These are phyloP conservation scores for Begonia masoniana DNA, from an alignment of 306 rosid species.

Conservation along the genomic window DNA sequence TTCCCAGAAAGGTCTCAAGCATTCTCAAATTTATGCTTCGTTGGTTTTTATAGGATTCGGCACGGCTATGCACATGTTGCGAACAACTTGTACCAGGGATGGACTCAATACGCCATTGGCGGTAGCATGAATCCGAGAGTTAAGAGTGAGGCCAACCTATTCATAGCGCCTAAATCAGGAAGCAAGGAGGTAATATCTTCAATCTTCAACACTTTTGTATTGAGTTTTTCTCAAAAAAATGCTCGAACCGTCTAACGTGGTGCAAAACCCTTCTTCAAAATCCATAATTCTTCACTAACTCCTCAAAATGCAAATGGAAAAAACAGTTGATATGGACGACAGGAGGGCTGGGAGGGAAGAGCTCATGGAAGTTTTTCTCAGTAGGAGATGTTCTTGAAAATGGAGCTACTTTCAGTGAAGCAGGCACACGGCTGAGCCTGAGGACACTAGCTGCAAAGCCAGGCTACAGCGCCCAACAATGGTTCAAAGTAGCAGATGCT, in stretches of 20 bases:
- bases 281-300: background rate
- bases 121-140: slow-evolving; percentile 38
- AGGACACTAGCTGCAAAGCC: slow-evolving; percentile 10
- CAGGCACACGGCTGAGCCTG: background rate
- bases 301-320: no score
- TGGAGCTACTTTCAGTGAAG: slow-evolving; percentile 18
- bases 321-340: slow-evolving; percentile 20
- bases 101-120: slow-evolving; percentile 33
- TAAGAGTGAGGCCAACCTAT: slow-evolving; percentile 34
- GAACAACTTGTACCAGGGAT: slow-evolving; percentile 26
- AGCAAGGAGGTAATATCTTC: slow-evolving; percentile 17
- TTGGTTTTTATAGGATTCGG: slow-evolving; percentile 14
- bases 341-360: slow-evolving; percentile 5
- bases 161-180: slow-evolving; percentile 21
- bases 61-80: slow-evolving; percentile 30
- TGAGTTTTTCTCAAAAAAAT: no score
- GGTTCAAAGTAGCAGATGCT: slow-evolving; percentile 18
- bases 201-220: no score
- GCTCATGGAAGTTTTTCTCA: slow-evolving; percentile 17
- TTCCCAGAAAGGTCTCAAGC: no score
- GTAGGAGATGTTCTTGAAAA: slow-evolving; percentile 23
- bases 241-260: no score
- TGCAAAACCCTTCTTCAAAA: background rate
- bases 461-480: slow-evolving; percentile 10
- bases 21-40: background rate